Conservation (phyloP, 495 filamentous ascomycete genomes). For the Massariosphaeria phaeospora region DNA sequence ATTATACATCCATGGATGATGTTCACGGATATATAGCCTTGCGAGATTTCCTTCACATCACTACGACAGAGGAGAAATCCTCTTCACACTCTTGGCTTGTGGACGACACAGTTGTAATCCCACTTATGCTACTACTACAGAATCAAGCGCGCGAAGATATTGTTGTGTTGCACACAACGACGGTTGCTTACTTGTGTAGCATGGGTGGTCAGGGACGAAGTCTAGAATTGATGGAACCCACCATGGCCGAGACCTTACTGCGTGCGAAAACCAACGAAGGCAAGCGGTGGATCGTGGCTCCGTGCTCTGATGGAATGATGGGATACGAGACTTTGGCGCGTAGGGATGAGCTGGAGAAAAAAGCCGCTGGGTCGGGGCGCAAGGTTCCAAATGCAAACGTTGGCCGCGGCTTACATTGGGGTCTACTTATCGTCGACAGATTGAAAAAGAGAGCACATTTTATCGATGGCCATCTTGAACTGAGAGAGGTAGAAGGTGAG, state of each 20-base stretch:
- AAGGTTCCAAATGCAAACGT: background rate
- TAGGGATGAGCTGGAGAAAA: background rate
- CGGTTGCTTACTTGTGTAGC: background rate
- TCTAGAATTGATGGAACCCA: background rate
- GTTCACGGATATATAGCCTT: no score
- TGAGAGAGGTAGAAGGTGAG: background rate
- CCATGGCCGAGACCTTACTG: no score
- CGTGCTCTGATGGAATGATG: background rate
- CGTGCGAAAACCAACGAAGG: background rate
- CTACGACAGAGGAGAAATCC: background rate
- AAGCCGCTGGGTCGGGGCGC: background rate
- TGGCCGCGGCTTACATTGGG: background rate
- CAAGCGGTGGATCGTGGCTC: background rate
- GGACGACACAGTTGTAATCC: background rate
- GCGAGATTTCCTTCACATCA: background rate
- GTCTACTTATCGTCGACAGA: background rate
- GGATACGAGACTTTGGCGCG: background rate
- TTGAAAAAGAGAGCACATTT: background rate
- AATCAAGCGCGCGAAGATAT: background rate
- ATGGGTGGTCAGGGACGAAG: background rate
- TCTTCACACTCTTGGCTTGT: background rate
- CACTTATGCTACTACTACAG: background rate
- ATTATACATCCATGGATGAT: no score
- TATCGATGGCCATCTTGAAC: background rate
- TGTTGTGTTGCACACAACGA: background rate